Evolutionary conservation across 2,329 filamentous ascomycete species (phyloP), one percentile per base, ranked within the genome.

Genomic region (Pleurostoma richardsiae): DNA sequence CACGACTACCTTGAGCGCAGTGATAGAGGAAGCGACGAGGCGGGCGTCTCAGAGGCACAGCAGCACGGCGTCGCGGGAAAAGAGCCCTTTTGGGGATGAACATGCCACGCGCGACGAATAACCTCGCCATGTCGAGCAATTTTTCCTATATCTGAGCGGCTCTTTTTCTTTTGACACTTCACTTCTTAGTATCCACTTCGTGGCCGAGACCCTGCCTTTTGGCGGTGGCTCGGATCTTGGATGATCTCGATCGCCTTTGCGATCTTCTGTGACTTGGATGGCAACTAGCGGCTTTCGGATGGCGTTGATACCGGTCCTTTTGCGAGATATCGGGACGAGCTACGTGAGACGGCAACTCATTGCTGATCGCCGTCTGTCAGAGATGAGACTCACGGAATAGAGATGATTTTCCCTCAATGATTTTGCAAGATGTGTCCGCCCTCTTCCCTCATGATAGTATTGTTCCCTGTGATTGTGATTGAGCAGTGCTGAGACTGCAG

Each of bases 41-140:
- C 62, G 62, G 53, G 69, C 59, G 30, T 69, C 66, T 42, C 66
- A 60, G 49, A 65, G 56, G 51, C 41, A 56, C 59, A 41, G 47
- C 31, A 56, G 54, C 38, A 56, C 60, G 26, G 52, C 57, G 40
- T 55, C 56, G 39, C 62, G 64, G 48, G 59, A 65, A 44, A 58
- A 58, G 48, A 80, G 76, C 54, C 79, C 77, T 2, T 83, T 82
- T 56, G 72, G 76, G 26, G 79, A 83, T 52, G 75, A 80, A 56
- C 71, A 82, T 54, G 79, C 77, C 44, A 74, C 79, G 30, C 72
- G 70, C 54, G 76, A 78, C 52, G 72, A 57, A 63, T 36, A 36
- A 36, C n/a, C 33, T 36, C 8, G 33, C 33, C 33, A 8, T 19
- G 33, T 8, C 33, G 33, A 36, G 8, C 33, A 36, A 36, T 36